Base-by-base conservation (phyloP, 1,284 basidiomycete species). In the Apiotrichum akiyoshidainum region DNA sequence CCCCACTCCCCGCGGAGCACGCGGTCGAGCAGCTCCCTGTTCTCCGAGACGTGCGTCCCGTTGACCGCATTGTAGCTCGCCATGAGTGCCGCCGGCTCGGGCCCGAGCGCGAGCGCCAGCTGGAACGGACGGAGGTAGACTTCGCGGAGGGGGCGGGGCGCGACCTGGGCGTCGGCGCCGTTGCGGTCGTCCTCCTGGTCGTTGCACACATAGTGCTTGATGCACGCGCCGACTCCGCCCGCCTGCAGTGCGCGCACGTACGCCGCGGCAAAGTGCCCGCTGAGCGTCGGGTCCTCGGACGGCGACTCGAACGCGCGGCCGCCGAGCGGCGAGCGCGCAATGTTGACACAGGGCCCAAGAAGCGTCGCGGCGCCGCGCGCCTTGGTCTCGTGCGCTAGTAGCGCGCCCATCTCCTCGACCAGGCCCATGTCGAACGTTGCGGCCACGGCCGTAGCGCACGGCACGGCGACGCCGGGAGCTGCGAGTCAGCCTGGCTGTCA, bases 41-140 rank as follows among this genome's bases (percentile, higher is more conserved):
- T 85, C 77, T 92, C 90, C 6, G 85, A 86, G 31, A 80, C 82
- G 67, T 92, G 89, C 0, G 80, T 83, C 0, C 89, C 89, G 68
- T 85, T 85, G 45, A 85, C 70, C 13, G 81, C 80, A 65, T 83
- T 83, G 67, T 84, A 84, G 21, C 72, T 69, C 5, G 72, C 67
- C 71, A 73, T 71, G 58, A 65, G 65, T 21, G 61, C 56, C 76
- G 79, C 79, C 13, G 83, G 82, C 2, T 65, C 47, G 44, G 70
- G 51, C 11, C 21, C 22, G 57, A 85, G 80, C 71, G 87, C 87
- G 73, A 87, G 83, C 0, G 88, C 86, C 46, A 92, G 81, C 86
- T 90, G 89, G 79, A 92, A 92, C 0, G 87, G 86, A 79, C 63
- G 57, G 46, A 91, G 81, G 74, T 92, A 92, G 46, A 92, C 82